These are phyloP conservation scores for Luvunga scandens DNA, from an alignment of 345 rosid genomes.

Conservation along the genomic window DNA sequence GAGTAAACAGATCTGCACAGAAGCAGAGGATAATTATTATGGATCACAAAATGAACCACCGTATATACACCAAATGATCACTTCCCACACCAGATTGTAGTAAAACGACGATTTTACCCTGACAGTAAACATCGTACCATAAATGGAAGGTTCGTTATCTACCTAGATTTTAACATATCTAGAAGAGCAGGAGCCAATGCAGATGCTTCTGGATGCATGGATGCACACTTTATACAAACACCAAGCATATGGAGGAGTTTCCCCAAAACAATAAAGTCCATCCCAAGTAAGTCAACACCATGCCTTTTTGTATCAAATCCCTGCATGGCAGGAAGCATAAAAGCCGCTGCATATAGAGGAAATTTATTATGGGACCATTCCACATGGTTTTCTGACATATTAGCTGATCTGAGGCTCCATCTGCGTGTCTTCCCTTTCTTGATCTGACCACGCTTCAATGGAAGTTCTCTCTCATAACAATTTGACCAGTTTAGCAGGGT, in stretches of 20 bases:
- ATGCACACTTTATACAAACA: conserved; percentile 78
- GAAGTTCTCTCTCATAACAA: conserved; percentile 87
- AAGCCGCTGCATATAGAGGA: conserved; percentile 84
- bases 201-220: conserved; percentile 95
- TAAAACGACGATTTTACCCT: background rate
- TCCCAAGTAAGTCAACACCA: conserved; percentile 95
- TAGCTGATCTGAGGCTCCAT: conserved; percentile 69
- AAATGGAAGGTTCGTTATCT: conserved; percentile 3
- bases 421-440: conserved; percentile 76
- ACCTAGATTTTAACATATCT: conserved; percentile 88
- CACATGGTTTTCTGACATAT: conserved; percentile 36
- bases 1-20: background rate
- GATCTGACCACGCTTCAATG: conserved; percentile 50
- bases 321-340: conserved; percentile 99
- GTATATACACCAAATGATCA: background rate
- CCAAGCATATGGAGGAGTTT: conserved; percentile 95
- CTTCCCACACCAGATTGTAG: background rate
- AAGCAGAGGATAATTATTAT: background rate
- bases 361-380: conserved; percentile 76
- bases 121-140: background rate
- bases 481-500: conserved; percentile 66
- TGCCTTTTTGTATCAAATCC: conserved; percentile 88
- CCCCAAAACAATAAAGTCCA: conserved; percentile 90
- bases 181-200: conserved; percentile 75
- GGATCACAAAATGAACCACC: background rate